phyloP scores from a whole-genome alignment of 768 basidiomycete species.

The Leccinum obscurum region DNA sequence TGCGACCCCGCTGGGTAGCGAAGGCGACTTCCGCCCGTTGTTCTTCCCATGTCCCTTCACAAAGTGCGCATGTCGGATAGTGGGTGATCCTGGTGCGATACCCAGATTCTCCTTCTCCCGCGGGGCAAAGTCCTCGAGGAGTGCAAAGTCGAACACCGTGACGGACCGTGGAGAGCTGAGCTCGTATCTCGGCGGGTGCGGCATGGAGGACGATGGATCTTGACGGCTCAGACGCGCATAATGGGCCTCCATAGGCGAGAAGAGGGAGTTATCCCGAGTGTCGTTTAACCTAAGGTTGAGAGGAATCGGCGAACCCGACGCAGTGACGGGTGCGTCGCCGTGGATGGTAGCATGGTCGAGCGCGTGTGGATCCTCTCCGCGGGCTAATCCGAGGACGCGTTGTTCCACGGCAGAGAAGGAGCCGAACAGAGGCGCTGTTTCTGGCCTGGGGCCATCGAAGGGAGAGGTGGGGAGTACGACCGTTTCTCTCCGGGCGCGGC shows the following conservation, averaged over 20 bases:
- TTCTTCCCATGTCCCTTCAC: constrained; percentile 14
- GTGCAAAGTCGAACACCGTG: constrained; percentile 63
- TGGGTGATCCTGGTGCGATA: constrained; percentile 41
- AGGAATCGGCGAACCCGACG: constrained; percentile 10
- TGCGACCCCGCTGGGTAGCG: not conserved
- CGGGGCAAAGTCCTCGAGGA: constrained; percentile 75
- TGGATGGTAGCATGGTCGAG: constrained; percentile 15
- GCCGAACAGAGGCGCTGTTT: constrained; percentile 38
- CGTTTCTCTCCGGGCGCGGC: constrained; percentile 68
- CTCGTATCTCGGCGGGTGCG: constrained; percentile 69
- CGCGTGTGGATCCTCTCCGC: constrained; percentile 28
- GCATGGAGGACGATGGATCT: constrained; percentile 32
- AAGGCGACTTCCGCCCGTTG: constrained; percentile 7
- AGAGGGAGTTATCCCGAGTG: constrained; percentile 50
- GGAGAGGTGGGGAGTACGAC: constrained; percentile 40
- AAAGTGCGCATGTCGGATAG: constrained; percentile 12
- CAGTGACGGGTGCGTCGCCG: constrained; percentile 2
- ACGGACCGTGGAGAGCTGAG: constrained; percentile 49
- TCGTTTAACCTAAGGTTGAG: constrained; percentile 41
- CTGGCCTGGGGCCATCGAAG: constrained; percentile 31
- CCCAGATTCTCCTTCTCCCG: constrained; percentile 69
- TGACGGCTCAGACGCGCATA: constrained; percentile 31
- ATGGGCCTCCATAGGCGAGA: constrained; percentile 30
- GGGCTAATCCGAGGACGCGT: constrained; percentile 44
- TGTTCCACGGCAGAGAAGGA: constrained; percentile 50